Base-by-base conservation (phyloP, 2,329 filamentous ascomycete species). In the Mollisiaceae sp. region DNA sequence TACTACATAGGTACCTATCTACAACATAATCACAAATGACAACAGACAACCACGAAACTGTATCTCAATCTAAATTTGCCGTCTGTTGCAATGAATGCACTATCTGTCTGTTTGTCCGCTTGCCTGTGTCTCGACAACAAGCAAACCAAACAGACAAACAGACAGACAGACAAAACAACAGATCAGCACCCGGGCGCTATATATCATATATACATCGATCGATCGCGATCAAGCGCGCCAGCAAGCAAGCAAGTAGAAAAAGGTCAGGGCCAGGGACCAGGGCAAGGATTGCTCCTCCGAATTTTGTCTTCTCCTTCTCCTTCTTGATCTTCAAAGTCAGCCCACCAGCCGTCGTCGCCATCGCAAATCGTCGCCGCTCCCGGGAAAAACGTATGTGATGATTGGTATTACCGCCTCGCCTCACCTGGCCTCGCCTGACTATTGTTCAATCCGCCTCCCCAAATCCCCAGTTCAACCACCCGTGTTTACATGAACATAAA, bases 311-410 rank as follows among this genome's bases (percentile, higher is more conserved):
- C 27, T 32, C 27, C 6, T 32, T 32, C 27, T 32, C 6, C 27
- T 32, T 32, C 27, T 12, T 57, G n/a, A n/a, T n/a, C 15, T 20
- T 39, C 55, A 57, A 36, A 27, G 20, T 14, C 52, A 36, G 27
- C 24, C 52, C 27, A 38, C 27, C 52, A 36, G 27, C 24, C 52
- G 52, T 24, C 24, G 14, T 9, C 50, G n/a, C 45, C 45, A n/a
- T n/a, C n/a, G n/a, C n/a, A n/a, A n/a, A n/a, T n/a, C n/a, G n/a
- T n/a, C n/a, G n/a, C n/a, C n/a, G n/a, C n/a, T n/a, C 45, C 45
- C 27, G 27, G 27, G 27, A 9, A 35, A 56, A 57, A 57, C 55
- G 55, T 57, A 56, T 56, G 14, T 38, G 32, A 57, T 57, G 36
- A 32, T 32, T 56, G 52, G 35, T 57, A 57, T 57, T 57, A 57